phyloP scores from a whole-genome alignment of 306 rosid genomes.

The Mucuna pruriens region DNA sequence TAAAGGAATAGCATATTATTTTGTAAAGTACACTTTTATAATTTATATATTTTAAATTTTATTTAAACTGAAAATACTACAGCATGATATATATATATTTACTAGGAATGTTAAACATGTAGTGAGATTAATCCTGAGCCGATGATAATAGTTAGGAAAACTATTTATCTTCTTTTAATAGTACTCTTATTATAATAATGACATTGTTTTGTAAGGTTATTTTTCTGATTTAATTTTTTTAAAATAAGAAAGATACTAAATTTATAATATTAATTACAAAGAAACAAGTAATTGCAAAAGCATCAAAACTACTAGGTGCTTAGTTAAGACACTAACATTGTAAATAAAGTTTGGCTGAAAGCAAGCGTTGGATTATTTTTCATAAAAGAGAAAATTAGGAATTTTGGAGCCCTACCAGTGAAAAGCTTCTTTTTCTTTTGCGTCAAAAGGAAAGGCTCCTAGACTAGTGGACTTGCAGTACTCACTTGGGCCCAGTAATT shows the following conservation, averaged over 20 bases:
- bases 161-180: too few species aligned
- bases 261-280: not conserved
- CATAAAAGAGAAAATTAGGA: not conserved
- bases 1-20: too few species aligned
- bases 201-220: not conserved
- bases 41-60: too few species aligned
- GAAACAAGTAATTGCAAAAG: not conserved
- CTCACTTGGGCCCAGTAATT: not conserved
- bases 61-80: too few species aligned
- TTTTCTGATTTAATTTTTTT: not conserved
- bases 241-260: not conserved
- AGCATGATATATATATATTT: too few species aligned
- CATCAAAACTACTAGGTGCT: not conserved
- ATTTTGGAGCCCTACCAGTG: not conserved
- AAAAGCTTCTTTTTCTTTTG: conserved; percentile 10
- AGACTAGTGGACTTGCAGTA: not conserved
- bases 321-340: not conserved
- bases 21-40: too few species aligned
- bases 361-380: not conserved
- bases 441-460: conserved; percentile 9
- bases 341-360: not conserved
- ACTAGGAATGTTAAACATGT: too few species aligned
- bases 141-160: too few species aligned
- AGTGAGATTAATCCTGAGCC: too few species aligned
- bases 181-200: too few species aligned